These are phyloP conservation scores for Stentor coeruleus DNA, from an alignment of 73 alveolate genomes.

Conservation along the genomic window DNA sequence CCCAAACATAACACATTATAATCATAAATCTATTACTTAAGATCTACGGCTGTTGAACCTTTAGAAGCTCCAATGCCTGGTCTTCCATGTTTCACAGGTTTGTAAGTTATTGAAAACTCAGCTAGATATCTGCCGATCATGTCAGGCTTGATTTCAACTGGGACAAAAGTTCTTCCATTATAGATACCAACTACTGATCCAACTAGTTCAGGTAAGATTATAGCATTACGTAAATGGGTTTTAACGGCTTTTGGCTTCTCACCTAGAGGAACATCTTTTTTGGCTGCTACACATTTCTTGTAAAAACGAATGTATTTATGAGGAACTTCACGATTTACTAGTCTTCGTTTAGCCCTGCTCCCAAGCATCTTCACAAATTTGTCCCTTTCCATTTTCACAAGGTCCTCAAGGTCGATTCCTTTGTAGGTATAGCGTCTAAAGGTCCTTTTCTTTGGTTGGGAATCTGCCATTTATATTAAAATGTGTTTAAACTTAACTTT, in stretches of 20 bases:
- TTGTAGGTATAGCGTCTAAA: constrained; percentile 72
- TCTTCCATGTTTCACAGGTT: constrained; percentile 80
- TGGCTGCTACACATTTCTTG: constrained; percentile 66
- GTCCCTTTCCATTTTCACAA: constrained; percentile 61
- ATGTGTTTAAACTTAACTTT: no score
- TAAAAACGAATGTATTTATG: constrained; percentile 71
- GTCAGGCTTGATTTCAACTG: constrained; percentile 92
- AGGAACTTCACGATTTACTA: constrained; percentile 57
- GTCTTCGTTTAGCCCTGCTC: constrained; percentile 81
- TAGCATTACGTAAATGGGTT: constrained; percentile 93
- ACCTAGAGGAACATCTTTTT: constrained; percentile 79
- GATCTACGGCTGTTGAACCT: constrained; percentile 1
- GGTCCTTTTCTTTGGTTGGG: constrained; percentile 53
- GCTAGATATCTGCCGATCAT: constrained; percentile 93
- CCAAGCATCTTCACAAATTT: constrained; percentile 65
- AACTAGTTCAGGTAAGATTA: constrained; percentile 91
- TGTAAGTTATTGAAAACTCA: constrained; percentile 82
- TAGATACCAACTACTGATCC: constrained; percentile 89
- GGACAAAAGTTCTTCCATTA: constrained; percentile 84
- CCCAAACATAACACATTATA: no score
- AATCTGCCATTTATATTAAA: constrained; percentile 12
- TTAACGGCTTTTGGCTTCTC: constrained; percentile 94
- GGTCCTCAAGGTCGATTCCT: constrained; percentile 72
- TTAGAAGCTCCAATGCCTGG: constrained; percentile 88
- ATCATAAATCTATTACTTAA: no score